Evolutionary conservation across 352 stramenopile species (phyloP).

Genomic region (Globisporangium yorkense): DNA sequence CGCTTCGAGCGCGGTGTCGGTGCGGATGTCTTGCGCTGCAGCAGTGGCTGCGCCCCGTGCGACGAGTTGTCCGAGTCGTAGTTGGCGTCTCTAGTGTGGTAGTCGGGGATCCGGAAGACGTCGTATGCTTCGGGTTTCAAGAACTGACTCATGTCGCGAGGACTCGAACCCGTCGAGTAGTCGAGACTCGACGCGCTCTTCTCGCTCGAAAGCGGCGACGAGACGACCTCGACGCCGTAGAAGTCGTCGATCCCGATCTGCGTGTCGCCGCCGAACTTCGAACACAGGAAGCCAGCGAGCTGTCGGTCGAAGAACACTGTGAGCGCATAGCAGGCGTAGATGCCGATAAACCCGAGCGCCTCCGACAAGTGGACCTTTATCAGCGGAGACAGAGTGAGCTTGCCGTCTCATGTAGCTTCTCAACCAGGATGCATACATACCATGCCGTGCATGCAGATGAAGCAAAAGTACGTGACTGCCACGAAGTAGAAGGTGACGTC

Average conservation of each 20-base stretch:
- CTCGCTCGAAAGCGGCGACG: conserved; percentile 14
- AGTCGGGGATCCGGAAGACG: conserved; percentile 25
- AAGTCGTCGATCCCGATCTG: conserved; percentile 32
- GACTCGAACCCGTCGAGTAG: neutral
- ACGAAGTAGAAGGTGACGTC: conserved; percentile 76
- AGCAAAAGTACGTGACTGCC: conserved; percentile 55
- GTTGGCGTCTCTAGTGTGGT: conserved; percentile 5
- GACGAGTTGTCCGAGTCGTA: conserved; percentile 55
- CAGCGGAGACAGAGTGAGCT: neutral
- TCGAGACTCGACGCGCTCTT: conserved; percentile 22
- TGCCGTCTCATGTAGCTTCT: too few relatives aligned
- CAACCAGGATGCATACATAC: neutral
- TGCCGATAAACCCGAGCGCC: conserved; percentile 62
- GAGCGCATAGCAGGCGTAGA: conserved; percentile 60
- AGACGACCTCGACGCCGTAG: conserved; percentile 12
- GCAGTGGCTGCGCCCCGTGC: conserved; percentile 18
- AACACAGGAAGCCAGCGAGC: conserved; percentile 18
- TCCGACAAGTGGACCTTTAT: conserved; percentile 45
- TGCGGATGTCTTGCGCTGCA: conserved; percentile 52
- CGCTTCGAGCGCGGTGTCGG: conserved; percentile 43
- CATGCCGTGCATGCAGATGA: conserved; percentile 65
- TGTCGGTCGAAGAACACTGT: conserved; percentile 57
- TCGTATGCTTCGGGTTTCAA: conserved; percentile 19
- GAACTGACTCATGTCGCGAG: conserved; percentile 5
- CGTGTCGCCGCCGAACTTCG: conserved; percentile 10